A percentile compares a stretch with the other conserved stretches of the same genome.
These are phyloP conservation scores for Neopestalotiopsis sp. DNA, from an alignment of 2,329 filamentous ascomycete species.

Conservation along the genomic window DNA sequence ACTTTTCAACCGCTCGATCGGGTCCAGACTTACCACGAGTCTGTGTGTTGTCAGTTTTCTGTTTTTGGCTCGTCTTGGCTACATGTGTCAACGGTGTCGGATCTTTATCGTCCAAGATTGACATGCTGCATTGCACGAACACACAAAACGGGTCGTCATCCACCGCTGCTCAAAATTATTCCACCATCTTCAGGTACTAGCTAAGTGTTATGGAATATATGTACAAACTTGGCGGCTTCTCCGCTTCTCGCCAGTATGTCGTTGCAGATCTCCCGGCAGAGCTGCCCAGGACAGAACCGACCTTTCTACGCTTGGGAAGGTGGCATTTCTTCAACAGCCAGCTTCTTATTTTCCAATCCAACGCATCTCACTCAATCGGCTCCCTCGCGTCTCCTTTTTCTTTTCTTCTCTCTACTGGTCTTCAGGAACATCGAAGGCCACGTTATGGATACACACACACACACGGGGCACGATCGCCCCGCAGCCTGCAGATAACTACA, in stretches of 20 bases:
- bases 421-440: not conserved
- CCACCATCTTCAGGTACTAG: not conserved
- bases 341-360: not conserved
- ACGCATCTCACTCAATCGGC: not conserved
- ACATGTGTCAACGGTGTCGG: not conserved
- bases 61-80: not conserved
- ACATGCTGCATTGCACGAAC: not conserved
- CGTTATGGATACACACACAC: too few relatives aligned
- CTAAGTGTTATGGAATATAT: not conserved
- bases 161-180: not conserved
- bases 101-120: not conserved
- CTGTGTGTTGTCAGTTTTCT: not conserved
- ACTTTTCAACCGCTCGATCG: not conserved
- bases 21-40: not conserved
- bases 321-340: not conserved
- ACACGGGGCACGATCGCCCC: not conserved
- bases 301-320: constrained; percentile 5
- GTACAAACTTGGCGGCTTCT: not conserved
- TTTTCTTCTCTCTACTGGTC: not conserved
- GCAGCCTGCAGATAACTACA: not conserved
- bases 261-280: constrained; percentile 8
- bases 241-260: not conserved
- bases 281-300: not conserved
- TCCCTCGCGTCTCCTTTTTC: not conserved
- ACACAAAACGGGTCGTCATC: not conserved